phyloP scores from a whole-genome alignment of 2,329 filamentous ascomycete species.

The Colletotrichum sp. region DNA sequence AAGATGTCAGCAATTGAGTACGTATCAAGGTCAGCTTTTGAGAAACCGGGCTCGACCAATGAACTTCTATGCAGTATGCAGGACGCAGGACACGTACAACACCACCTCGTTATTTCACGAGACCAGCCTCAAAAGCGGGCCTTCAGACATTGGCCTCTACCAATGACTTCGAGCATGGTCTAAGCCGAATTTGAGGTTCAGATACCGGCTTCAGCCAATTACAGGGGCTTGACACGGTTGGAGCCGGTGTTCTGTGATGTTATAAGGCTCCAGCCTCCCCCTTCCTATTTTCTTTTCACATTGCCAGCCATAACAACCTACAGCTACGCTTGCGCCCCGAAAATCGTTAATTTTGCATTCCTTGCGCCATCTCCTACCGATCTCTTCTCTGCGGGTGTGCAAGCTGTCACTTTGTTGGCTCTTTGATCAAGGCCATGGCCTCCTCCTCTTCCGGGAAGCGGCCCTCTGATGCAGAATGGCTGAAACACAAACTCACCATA shows the following conservation, averaged over 20 bases:
- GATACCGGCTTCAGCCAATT: not conserved
- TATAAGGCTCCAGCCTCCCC: not conserved
- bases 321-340: no score
- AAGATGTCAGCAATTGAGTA: no score
- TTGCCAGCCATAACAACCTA: no score
- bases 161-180: not conserved
- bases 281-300: no score
- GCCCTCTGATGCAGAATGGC: not conserved
- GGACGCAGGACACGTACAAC: no score
- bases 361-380: no score
- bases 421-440: not conserved
- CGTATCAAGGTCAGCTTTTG: accelerated
- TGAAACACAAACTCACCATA: not conserved
- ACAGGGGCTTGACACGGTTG: no score
- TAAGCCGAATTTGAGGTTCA: not conserved
- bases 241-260: no score
- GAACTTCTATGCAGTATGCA: not conserved
- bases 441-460: not conserved
- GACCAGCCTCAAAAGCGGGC: not conserved
- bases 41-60: not conserved
- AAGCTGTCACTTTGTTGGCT: not conserved
- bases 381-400: no score
- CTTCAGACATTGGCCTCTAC: no score
- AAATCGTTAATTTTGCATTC: no score
- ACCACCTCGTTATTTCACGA: accelerated